Base-by-base conservation (phyloP, 78 protist genomes). In the Speleostelium caveatum region DNA sequence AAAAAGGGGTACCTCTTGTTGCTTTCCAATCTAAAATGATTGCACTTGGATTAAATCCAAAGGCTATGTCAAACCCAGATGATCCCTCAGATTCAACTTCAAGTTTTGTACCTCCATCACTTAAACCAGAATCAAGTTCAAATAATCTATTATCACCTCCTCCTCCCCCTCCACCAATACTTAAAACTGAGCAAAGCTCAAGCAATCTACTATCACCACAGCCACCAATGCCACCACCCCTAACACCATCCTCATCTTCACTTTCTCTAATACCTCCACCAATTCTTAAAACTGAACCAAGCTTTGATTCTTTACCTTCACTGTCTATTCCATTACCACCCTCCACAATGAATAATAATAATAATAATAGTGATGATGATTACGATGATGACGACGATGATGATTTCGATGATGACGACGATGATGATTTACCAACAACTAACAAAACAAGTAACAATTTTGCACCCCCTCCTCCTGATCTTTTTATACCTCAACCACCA, bases 401-500 rank as follows among this genome's bases (percentile, higher is more conserved):
- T 5, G 71, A 75, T 17, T 28, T 30, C 68, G 72, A 75, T 75
- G 61, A 75, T 30, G 42, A 42, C 19, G 49, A 42, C 5, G 16
- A 61, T 28, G 36, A 75, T 42, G 55, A 60, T 33, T 24, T 35
- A 6, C 55, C 17, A 71, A 71, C 21, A 71, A 45, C 24, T n/a
- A 14, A 26, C 39, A 22, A 2, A 68, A 68, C 51, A 14, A 66
- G 17, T 42, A 71, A 51, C 53, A 39, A 39, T 16, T 4, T 36
- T 35, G 10, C 68, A 73, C 51, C 49, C 21, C 42, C 68, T 53
- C 8, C 33, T 32, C 53, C 59, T 36, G 91, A 83, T 71, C 30
- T 83, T 21, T 35, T 58, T 12, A 83, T 83, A 36, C 80, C 91
- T 45, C 73, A 71, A 28, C 85, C 85, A 59, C 85, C 85, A 24